These are phyloP conservation scores for Termitomyces titanicus DNA, from an alignment of 768 basidiomycete genomes.

Conservation along the genomic window DNA sequence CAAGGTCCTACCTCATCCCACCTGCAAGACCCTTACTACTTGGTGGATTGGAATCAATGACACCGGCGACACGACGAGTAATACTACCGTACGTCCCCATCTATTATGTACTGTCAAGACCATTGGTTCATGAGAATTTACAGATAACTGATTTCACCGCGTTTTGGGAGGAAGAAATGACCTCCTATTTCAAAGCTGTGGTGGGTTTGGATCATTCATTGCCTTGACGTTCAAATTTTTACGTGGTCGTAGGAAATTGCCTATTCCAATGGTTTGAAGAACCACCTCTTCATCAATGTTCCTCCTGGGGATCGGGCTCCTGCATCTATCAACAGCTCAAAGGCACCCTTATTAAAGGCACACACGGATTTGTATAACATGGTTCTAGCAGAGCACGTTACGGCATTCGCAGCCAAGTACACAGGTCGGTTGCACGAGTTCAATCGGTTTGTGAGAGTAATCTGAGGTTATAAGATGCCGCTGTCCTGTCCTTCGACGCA, in stretches of 20 bases:
- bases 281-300: slow-evolving; percentile 55
- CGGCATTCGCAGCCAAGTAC: neutral
- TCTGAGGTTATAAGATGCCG: slow-evolving; percentile 25
- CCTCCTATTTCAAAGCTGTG: slow-evolving; percentile 45
- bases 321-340: slow-evolving; percentile 27
- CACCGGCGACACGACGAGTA: slow-evolving; percentile 45
- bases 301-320: slow-evolving; percentile 52
- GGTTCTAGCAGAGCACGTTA: neutral
- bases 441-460: neutral
- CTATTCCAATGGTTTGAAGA: slow-evolving; percentile 34
- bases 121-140: neutral
- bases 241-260: slow-evolving; percentile 32
- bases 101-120: neutral
- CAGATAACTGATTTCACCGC: slow-evolving; percentile 45
- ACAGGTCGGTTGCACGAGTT: neutral
- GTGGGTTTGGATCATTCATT: slow-evolving; percentile 27
- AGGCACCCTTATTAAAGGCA: slow-evolving; percentile 30
- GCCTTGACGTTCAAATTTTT: neutral
- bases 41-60: slow-evolving; percentile 66
- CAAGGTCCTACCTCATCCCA: slow-evolving; percentile 40
- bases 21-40: slow-evolving; percentile 38
- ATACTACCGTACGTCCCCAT: slow-evolving; percentile 27
- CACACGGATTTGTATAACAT: slow-evolving; percentile 15
- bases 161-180: slow-evolving; percentile 50
- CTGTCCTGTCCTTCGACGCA: slow-evolving; percentile 46